These are phyloP conservation scores for Aethionema arabicum DNA, from an alignment of 345 rosid genomes.

Conservation along the genomic window DNA sequence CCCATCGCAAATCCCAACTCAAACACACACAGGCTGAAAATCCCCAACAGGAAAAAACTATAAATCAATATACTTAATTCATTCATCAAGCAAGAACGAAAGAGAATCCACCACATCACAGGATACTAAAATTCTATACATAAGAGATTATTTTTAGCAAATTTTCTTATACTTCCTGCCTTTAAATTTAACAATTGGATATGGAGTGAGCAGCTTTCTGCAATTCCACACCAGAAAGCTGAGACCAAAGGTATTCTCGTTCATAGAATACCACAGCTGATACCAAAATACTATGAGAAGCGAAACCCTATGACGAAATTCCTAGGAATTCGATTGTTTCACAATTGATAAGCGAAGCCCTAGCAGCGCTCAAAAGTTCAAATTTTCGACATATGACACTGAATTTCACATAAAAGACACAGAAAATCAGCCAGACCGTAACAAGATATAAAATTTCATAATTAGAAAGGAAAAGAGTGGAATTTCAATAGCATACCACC, in stretches of 20 bases:
- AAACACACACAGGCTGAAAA: slow-evolving; percentile 55
- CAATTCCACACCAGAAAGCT: background rate
- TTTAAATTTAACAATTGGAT: background rate
- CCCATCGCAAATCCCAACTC: slow-evolving; percentile 83
- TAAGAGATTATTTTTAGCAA: background rate
- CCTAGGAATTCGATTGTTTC: slow-evolving; percentile 3
- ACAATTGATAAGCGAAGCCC: background rate
- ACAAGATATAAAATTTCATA: background rate
- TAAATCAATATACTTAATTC: background rate
- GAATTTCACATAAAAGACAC: slow-evolving; percentile 4
- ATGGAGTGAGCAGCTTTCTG: background rate
- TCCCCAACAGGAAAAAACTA: slow-evolving; percentile 26
- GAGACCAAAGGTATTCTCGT: slow-evolving; percentile 10
- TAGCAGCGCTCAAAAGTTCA: background rate
- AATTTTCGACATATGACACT: background rate
- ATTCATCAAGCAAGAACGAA: background rate
- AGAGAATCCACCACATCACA: slow-evolving; percentile 1
- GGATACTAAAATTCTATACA: background rate
- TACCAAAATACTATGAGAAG: background rate
- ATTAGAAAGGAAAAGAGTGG: background rate
- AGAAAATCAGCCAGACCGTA: background rate
- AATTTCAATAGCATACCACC: slow-evolving; percentile 17
- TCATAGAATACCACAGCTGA: background rate
- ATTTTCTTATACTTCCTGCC: slow-evolving; percentile 2
- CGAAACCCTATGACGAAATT: slow-evolving; percentile 4